Evolutionary conservation across 495 filamentous ascomycete species (phyloP).

Genomic region (Aspergillus asperescens): DNA sequence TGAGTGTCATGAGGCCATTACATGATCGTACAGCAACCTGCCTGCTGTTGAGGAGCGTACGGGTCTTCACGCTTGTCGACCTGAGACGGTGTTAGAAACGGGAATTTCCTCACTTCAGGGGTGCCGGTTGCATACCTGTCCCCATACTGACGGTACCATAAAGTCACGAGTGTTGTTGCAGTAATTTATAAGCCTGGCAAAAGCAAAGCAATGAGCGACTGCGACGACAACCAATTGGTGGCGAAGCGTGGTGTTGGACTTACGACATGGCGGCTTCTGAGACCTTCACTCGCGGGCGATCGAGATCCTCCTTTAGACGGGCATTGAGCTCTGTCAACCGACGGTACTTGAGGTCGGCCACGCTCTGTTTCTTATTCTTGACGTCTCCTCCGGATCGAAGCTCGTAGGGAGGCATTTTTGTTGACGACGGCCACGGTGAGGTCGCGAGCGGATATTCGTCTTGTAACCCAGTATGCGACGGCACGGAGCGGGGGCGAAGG

Average conservation of each 20-base stretch:
- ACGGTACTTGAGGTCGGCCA: constrained; percentile 95
- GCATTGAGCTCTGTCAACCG: constrained; percentile 94
- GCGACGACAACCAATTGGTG: neutral
- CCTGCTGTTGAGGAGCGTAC: constrained; percentile 87
- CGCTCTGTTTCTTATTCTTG: constrained; percentile 98
- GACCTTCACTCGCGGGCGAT: constrained; percentile 89
- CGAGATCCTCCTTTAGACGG: constrained; percentile 88
- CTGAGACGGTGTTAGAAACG: constrained; percentile 32
- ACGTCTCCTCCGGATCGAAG: constrained; percentile 58
- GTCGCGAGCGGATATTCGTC: neutral
- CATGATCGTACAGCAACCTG: constrained; percentile 92
- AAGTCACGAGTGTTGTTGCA: constrained; percentile 95
- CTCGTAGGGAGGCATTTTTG: constrained; percentile 51
- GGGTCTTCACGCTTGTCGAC: constrained; percentile 90
- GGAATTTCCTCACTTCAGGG: neutral
- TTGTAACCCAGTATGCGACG: constrained; percentile 6
- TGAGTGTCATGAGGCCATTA: constrained; percentile 47
- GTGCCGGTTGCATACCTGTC: constrained; percentile 57
- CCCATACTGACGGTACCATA: constrained; percentile 98
- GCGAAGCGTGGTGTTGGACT: constrained; percentile 28
- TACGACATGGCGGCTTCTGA: constrained; percentile 92
- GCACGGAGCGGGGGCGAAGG: neutral
- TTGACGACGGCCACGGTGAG: neutral
- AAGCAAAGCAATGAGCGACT: constrained; percentile 17
- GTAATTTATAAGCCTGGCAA: constrained; percentile 81